These are phyloP conservation scores for Pyrenula massariospora DNA, from an alignment of 495 filamentous ascomycete genomes.

Conservation along the genomic window DNA sequence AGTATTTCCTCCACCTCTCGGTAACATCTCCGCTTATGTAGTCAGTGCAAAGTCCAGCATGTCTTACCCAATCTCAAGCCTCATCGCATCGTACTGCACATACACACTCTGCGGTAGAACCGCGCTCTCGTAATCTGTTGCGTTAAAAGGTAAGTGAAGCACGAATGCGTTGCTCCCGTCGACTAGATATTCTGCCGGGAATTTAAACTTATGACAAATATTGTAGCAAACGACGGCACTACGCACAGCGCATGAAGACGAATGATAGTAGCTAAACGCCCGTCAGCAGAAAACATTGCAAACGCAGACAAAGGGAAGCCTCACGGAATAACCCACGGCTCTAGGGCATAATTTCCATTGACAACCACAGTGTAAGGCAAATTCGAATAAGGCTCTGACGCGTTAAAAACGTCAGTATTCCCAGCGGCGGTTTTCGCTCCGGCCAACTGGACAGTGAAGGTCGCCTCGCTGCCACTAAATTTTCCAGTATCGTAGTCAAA, in stretches of 20 bases:
- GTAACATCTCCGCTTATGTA: no score
- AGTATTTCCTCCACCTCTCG: no score
- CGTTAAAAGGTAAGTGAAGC: conserved; percentile 37
- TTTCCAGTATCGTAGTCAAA: conserved; percentile 20
- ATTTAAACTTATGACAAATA: conserved; percentile 36
- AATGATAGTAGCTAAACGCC: conserved; percentile 15
- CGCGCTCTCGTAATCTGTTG: conserved; percentile 41
- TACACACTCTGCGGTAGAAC: conserved; percentile 36
- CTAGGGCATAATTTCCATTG: conserved; percentile 25
- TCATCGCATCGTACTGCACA: conserved; percentile 47
- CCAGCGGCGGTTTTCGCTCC: conserved; percentile 44
- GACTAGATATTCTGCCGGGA: conserved; percentile 27
- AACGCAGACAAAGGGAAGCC: no score
- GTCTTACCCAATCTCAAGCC: conserved; percentile 28
- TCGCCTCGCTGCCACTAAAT: conserved; percentile 18
- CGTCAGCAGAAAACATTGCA: not conserved
- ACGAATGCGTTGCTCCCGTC: conserved; percentile 36
- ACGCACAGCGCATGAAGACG: conserved; percentile 39
- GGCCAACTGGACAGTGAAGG: conserved; percentile 43
- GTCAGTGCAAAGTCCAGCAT: no score
- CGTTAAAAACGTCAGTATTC: conserved; percentile 41
- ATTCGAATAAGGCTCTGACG: conserved; percentile 31
- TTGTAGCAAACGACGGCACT: conserved; percentile 47
- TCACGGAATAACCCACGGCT: conserved; percentile 35
- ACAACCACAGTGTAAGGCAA: conserved; percentile 21